Base-by-base conservation (phyloP, 1,139 yeast genomes). In the Ogataea hybrid region DNA sequence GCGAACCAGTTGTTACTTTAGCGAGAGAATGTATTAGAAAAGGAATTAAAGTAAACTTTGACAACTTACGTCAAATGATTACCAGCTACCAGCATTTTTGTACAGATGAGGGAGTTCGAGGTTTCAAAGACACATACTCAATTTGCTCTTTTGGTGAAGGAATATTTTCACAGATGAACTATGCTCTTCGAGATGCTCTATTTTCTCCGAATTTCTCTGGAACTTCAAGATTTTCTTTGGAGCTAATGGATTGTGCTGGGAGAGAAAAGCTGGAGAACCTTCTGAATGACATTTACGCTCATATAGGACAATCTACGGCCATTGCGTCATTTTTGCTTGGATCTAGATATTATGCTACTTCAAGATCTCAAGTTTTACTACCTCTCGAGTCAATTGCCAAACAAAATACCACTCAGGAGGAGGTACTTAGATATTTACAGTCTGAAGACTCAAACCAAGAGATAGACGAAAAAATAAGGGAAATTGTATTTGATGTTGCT, bases 101-200 rank as follows among this genome's bases (percentile, higher is more conserved):
- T 32, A 66, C 68, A 23, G 67, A 69, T 34, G 69, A 69, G 7
- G 68, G 71, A 23, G 64, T 67, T 23, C 65, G 67, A 5, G 74
- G 75, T 14, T 81, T 86, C 50, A 62, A 70, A 10, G 68, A 70
- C 10, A 58, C 74, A 1, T 80, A 81, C 38, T 79, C 77, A 32
- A 72, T 87, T 48, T 84, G 90, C 44, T 75, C 88, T 1, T 82
- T 77, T 55, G 95, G 95, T 2, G 95, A 87, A 59, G 94, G 94
- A 1, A 78, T 86, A 0, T 75, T 75, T 52, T 84, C 95, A 0
- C 94, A 85, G 58, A 65, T 84, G 53, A 81, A 81, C 53, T 87
- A 87, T 53, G 63, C 81, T 11, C 69, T 79, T 1, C 89, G 84
- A 53, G 83, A 81, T 9, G 63, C 80, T 14, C 58, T 84, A 22